phyloP scores from a whole-genome alignment of 148 eudicot genomes.

The Amaranthus palmeri region DNA sequence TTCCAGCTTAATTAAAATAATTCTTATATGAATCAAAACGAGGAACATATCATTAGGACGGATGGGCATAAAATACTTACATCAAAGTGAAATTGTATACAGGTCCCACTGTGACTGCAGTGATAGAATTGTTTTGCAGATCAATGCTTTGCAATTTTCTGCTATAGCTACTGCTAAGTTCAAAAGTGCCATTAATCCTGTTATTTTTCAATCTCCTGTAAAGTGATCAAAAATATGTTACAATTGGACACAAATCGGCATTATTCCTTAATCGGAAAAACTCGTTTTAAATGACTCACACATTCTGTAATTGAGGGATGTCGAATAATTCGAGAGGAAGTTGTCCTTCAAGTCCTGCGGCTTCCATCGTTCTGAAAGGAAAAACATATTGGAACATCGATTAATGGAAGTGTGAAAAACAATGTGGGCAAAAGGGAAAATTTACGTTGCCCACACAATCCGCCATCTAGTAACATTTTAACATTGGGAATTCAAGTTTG shows the following conservation, averaged over 20 bases:
- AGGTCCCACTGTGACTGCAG: slow-evolving; percentile 5
- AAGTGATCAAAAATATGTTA: background rate
- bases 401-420: too few species aligned
- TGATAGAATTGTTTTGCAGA: slow-evolving; percentile 38
- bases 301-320: slow-evolving; percentile 50
- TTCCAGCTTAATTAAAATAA: too few species aligned
- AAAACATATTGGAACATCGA: too few species aligned
- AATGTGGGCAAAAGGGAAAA: too few species aligned
- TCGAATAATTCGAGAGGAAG: slow-evolving; percentile 60
- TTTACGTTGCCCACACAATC: too few species aligned
- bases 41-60: too few species aligned
- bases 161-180: slow-evolving; percentile 33
- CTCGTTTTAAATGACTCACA: slow-evolving; percentile 36
- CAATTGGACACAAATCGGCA: background rate
- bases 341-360: slow-evolving; percentile 49
- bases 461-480: too few species aligned
- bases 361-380: slow-evolving; percentile 55
- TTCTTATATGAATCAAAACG: too few species aligned
- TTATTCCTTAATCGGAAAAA: background rate
- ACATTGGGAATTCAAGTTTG: too few species aligned
- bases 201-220: slow-evolving; percentile 41
- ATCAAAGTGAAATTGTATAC: slow-evolving; percentile 29
- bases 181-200: slow-evolving; percentile 34
- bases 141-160: slow-evolving; percentile 42
- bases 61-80: slow-evolving; percentile 23